Evolutionary conservation across 2,329 filamentous ascomycete genomes (phyloP), one percentile per base, ranked within the genome.

Genomic region (Aspergillus arachidicola): DNA sequence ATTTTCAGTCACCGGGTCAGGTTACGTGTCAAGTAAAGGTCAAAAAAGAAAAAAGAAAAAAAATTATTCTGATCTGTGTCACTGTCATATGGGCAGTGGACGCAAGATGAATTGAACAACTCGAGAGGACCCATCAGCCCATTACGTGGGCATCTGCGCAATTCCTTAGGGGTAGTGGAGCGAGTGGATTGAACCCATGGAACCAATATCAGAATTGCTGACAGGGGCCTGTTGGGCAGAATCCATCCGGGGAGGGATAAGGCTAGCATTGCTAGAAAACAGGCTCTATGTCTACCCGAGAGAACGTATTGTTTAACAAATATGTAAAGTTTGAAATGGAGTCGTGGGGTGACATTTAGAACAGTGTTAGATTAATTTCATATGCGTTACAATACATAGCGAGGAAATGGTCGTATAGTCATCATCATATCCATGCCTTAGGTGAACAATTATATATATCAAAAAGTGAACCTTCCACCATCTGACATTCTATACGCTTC

Each of bases 11-110:
- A 28, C 34, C 51, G 48, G 55, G 58, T 46, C 57, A 50, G 61
- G 54, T 57, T 59, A 60, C 55, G 50, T 59, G 58, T 63, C 58
- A 61, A 53, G 43, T 61, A 57, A 61, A 57, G 38, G 21, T 59
- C 43, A 64, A 64, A 61, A 51, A 51, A n/a, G 30, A 14, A 56
- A 46, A 55, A 59, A 57, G 48, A n/a, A 54, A 59, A 53, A 53
- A 34, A 48, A 54, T 54, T 32, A 38, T 53, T 48, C 28, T 32
- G 41, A 54, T 30, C 26, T 53, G 50, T 32, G 56, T 50, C 55
- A 36, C 48, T 57, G 46, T 57, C 43, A 4, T 45, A 57, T 46
- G 38, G 26, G 36, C 58, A 59, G 58, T 53, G 53, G 23, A 59
- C 48, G 58, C 48, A 26, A 45, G 48, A 38, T 55, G 51, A 38